Evolutionary conservation across 805 yeast genomes (phyloP).

Genomic region (Barnettozyma wickerhamii): DNA sequence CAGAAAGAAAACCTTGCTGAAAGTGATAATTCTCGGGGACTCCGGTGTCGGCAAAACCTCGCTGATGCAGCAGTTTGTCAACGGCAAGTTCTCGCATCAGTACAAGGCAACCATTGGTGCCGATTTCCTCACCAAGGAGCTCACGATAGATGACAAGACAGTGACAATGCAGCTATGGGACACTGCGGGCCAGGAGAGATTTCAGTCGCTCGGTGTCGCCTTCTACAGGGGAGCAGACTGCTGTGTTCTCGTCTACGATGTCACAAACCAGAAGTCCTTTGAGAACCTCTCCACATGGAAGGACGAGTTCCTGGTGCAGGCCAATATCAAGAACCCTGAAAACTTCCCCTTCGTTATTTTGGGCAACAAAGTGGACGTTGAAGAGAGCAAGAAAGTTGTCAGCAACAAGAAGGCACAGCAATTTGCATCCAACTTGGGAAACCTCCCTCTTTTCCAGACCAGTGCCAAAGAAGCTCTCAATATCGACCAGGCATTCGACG

Average conservation of each 20-base stretch:
- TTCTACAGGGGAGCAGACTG: conserved; percentile 98
- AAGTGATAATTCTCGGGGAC: conserved; percentile 92
- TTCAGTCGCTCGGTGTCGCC: conserved; percentile 95
- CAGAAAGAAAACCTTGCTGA: conserved; percentile 71
- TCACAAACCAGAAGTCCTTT: conserved; percentile 89
- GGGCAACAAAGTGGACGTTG: conserved; percentile 94
- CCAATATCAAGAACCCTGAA: conserved; percentile 89
- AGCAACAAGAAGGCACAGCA: conserved; percentile 56
- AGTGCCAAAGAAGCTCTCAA: conserved; percentile 96
- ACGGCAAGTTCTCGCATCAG: conserved; percentile 90
- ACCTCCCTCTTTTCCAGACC: conserved; percentile 93
- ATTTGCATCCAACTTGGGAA: conserved; percentile 59
- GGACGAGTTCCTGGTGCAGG: conserved; percentile 92
- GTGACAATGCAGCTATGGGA: conserved; percentile 84
- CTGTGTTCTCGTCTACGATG: conserved; percentile 94
- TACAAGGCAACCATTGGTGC: conserved; percentile 98
- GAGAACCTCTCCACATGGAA: conserved; percentile 89
- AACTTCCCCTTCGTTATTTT: conserved; percentile 93
- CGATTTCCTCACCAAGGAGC: conserved; percentile 90
- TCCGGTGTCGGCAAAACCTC: conserved; percentile 98
- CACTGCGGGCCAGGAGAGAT: conserved; percentile 98
- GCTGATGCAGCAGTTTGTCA: conserved; percentile 94
- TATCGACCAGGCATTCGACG: conserved; percentile 93
- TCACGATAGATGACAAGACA: conserved; percentile 66
- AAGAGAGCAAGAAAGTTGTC: conserved; percentile 79